These are phyloP conservation scores for Chloropicon primus DNA, from an alignment of 139 green algal genomes.

Conservation along the genomic window DNA sequence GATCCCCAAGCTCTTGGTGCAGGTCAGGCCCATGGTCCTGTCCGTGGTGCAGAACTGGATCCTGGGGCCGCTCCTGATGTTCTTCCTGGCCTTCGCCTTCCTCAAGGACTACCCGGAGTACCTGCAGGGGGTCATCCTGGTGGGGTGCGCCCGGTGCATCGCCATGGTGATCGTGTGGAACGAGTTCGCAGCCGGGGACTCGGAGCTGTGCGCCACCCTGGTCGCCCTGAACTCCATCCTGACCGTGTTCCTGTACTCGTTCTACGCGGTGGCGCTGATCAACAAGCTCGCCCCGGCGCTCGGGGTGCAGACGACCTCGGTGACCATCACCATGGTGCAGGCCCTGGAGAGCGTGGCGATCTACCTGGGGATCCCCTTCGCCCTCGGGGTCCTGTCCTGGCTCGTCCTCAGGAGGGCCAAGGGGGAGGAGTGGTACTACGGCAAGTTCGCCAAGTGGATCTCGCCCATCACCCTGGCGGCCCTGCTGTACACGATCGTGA, in stretches of 20 bases:
- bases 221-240: conserved; percentile 7
- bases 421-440: neutral
- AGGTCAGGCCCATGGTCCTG: neutral
- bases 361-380: conserved; percentile 7
- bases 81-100: neutral
- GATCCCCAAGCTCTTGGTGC: neutral
- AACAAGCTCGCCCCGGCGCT: neutral
- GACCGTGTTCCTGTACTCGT: neutral
- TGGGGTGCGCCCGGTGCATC: conserved; percentile 6
- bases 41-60: conserved; percentile 9
- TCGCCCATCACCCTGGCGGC: neutral
- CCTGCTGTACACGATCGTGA: conserved; percentile 7
- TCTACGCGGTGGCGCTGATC: neutral
- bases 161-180: conserved; percentile 12
- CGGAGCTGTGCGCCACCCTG: neutral
- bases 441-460: neutral
- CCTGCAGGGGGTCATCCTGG: neutral
- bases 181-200: neutral
- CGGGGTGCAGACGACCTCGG: neutral
- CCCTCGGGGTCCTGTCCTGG: neutral
- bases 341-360: neutral
- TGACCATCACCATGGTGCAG: neutral
- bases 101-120: conserved; percentile 1
- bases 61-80: conserved; percentile 5
- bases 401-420: neutral